Base-by-base conservation (phyloP, 1,139 yeast species). In the Zygotorulaspora mrakii region DNA sequence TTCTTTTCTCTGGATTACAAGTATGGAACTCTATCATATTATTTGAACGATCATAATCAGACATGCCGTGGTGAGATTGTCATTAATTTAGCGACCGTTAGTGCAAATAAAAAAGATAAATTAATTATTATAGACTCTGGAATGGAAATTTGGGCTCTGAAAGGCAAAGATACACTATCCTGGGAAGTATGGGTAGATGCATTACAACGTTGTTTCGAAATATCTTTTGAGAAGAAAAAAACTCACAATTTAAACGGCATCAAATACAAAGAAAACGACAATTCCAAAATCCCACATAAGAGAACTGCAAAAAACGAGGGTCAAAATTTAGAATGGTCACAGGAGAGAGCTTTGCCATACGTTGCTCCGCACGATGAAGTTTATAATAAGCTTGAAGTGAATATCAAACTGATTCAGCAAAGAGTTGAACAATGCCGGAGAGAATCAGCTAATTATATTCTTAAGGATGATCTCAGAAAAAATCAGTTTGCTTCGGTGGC, bases 61-160 rank as follows among this genome's bases (percentile, higher is more conserved):
- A 78, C 81, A 46, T 73, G 87, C 45, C 74, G 97, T 43, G 98
- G 98, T 39, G 91, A 87, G 55, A 88, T 91, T 87, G 94, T 94
- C 14, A 78, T 91, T 33, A 78, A 76, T 39, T 74, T 83, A 34
- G 79, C 95, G 7, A 85, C 84, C 17, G 78, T 91, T 3, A 78
- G 94, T 43, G 96, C 95, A 1, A 81, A 82, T 53, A 71, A 78
- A 21, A 74, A 75, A 39, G 76, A 77, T 18, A 67, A 77, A 37
- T 84, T 84, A 53, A 79, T 91, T 35, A 81, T 83, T 39, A 74
- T 91, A 48, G 97, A 91, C 61, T 87, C 96, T 0, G 98, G 98
- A 2, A 82, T 91, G 80, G 98, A 91, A 60, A 79, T 86, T 11
- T 91, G 98, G 98, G 79, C 78, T 35, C 69, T 91, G 48, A 84